Evolutionary conservation across 768 basidiomycete species (phyloP), one percentile per base, ranked within the genome.

Genomic region (Tricholoma flavovirens): DNA sequence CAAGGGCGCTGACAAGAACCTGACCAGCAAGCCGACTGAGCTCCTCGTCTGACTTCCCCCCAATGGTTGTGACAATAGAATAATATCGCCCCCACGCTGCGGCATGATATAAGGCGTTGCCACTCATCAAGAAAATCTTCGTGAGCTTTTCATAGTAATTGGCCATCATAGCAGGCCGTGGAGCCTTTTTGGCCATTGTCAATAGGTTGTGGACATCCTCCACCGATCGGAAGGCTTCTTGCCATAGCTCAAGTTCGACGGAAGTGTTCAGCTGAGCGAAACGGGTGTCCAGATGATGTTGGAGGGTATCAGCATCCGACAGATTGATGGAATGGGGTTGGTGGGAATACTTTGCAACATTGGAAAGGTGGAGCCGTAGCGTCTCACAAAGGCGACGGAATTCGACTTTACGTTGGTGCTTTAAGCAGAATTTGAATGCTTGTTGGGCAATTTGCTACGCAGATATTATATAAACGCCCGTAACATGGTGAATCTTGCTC

Each of bases 111-210:
- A 99, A 77, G 3, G 93, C 87, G 64, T 94, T 96, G 14, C 93
- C 90, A 58, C 89, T 92, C 78, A 94, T 96, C 64, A 95, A 79
- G 78, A 98, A 99, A 60, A 99, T 96, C 67, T 88, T 89, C 42
- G 95, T 91, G 60, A 98, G 83, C 73, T 98, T 98, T 71, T 98
- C 94, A 74, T 98, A 98, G 74, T 98, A 98, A 71, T 91, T 93
- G 57, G 93, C 93, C 95, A 98, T 98, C 93, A 98, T 96, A 11
- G 87, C 81, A 0, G 93, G 92, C 32, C 93, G 86, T 1, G 93
- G 92, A 0, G 91, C 84, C 72, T 94, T 96, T 71, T 96, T 96
- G 26, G 90, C 88, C 83, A 93, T 86, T 10, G 87, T 90, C 61
- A 99, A 83, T 33, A 98, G 81, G 64, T 94, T 93, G 75, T 98